phyloP scores from a whole-genome alignment of 208 protist species.

The Acanthamoeba lenticulata region DNA sequence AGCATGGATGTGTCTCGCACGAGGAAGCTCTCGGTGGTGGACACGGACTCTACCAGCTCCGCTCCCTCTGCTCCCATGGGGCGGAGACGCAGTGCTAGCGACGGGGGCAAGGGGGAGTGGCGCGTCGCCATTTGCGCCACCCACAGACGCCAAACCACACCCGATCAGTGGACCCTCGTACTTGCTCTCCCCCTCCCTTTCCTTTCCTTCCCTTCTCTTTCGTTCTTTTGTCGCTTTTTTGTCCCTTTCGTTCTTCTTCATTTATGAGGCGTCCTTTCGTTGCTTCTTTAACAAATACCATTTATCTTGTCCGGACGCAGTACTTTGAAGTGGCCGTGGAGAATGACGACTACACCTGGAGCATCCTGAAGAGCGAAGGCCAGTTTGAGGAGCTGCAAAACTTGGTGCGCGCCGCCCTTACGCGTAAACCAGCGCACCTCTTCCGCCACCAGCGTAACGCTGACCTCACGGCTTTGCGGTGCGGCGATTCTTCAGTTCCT shows the following conservation, averaged over 20 bases:
- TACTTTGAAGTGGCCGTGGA: background rate
- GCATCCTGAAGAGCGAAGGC: background rate
- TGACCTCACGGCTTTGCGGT: background rate
- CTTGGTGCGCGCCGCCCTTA: background rate
- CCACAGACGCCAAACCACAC: background rate
- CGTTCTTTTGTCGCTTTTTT: background rate
- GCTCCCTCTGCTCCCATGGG: background rate
- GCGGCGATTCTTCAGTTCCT: background rate
- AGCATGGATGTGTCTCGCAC: too few species aligned
- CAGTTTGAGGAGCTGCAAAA: background rate
- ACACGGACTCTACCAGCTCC: too few species aligned
- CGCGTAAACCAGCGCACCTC: too few species aligned
- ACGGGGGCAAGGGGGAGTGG: background rate
- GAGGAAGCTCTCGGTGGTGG: too few species aligned
- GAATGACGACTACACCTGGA: slow-evolving; percentile 1
- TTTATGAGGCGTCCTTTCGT: too few species aligned
- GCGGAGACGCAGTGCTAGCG: background rate
- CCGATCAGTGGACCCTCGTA: background rate
- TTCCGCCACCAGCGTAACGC: background rate
- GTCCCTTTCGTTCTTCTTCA: background rate
- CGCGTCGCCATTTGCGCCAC: background rate
- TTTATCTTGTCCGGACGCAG: background rate
- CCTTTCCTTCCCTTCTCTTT: background rate
- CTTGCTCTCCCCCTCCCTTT: background rate
- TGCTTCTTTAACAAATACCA: background rate